Percentiles rank a stretch among this genome's conserved stretches.
Evolutionary conservation across 2,329 filamentous ascomycete genomes (phyloP).

Genomic region (Colletotrichum abscissum): DNA sequence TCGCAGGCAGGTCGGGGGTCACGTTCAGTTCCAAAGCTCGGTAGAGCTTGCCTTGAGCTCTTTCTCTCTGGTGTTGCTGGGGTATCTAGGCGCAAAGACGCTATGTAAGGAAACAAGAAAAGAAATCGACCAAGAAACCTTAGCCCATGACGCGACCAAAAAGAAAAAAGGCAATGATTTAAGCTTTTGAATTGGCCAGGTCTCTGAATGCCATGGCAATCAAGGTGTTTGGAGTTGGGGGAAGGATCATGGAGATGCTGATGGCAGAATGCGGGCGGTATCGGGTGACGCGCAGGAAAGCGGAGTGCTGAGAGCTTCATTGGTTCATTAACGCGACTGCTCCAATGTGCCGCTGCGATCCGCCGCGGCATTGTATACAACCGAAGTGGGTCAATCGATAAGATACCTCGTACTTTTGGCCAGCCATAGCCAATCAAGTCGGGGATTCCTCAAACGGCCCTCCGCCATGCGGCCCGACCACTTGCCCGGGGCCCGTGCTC

Average conservation of each 20-base stretch:
- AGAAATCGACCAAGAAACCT: background rate
- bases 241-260: background rate
- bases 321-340: constrained; percentile 13
- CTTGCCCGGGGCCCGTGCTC: constrained; percentile 29
- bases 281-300: background rate
- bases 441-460: background rate
- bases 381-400: background rate
- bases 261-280: constrained; percentile 25
- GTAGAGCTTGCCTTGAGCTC: background rate
- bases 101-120: constrained; percentile 21
- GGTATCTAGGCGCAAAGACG: constrained; percentile 23
- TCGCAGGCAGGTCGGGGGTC: background rate
- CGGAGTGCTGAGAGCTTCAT: constrained; percentile 7
- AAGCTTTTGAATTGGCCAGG: background rate
- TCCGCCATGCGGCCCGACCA: constrained; percentile 27
- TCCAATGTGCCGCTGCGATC: background rate
- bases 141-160: constrained; percentile 8
- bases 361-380: background rate
- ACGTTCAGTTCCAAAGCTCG: background rate
- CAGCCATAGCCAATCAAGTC: background rate
- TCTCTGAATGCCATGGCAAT: background rate
- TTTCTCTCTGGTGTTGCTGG: background rate
- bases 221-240: background rate
- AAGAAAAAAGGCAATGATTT: background rate
- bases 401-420: too few species aligned